Conservation (phyloP, 1,284 basidiomycete genomes). For the Trametes versicolor region DNA sequence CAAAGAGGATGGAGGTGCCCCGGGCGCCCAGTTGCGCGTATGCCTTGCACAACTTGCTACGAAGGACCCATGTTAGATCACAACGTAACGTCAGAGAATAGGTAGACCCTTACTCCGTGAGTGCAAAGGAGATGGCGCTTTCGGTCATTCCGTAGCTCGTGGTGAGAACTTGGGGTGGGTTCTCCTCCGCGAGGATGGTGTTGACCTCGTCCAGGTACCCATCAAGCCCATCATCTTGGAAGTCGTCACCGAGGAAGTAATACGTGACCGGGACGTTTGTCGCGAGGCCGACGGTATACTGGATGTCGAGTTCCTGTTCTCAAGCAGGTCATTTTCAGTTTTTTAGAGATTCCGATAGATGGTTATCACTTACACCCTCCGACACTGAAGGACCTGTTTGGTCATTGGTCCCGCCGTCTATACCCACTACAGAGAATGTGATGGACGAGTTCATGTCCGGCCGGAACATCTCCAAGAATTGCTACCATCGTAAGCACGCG, state of each 20-base stretch:
- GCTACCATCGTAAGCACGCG: constrained; percentile 41
- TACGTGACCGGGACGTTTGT: constrained; percentile 49
- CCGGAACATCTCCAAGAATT: constrained; percentile 58
- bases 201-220: constrained; percentile 31
- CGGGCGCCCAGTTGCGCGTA: constrained; percentile 59
- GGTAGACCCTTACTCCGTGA: constrained; percentile 27
- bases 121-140: constrained; percentile 37
- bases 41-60: constrained; percentile 32
- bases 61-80: constrained; percentile 51
- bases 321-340: not conserved
- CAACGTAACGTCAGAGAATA: constrained; percentile 54
- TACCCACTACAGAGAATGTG: constrained; percentile 50
- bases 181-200: constrained; percentile 53
- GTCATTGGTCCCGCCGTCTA: constrained; percentile 55
- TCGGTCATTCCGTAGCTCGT: constrained; percentile 55
- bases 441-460: constrained; percentile 54
- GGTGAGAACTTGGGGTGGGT: constrained; percentile 66
- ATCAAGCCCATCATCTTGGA: constrained; percentile 25
- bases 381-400: constrained; percentile 45
- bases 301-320: constrained; percentile 61
- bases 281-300: constrained; percentile 66
- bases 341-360: not conserved
- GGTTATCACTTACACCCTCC: constrained; percentile 53
- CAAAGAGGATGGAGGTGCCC: constrained; percentile 69
- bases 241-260: constrained; percentile 27